Percentiles rank a stretch among this genome's conserved stretches.
phyloP scores from a whole-genome alignment of 1,284 basidiomycete genomes.

The Cerioporus squamosus region DNA sequence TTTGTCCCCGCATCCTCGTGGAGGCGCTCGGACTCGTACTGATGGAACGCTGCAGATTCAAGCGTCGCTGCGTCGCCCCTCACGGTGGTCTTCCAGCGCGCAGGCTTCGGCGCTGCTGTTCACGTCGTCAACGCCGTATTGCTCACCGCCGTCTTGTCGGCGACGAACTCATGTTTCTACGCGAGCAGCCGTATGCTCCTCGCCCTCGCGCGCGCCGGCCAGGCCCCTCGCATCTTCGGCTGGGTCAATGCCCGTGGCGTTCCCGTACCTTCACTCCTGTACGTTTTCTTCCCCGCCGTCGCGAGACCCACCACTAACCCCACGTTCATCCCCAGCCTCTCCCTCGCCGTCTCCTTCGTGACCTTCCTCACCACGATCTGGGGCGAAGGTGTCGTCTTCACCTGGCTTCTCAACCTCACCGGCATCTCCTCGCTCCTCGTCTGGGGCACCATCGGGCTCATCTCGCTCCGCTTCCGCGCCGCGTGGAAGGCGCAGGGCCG shows the following conservation, averaged over 20 bases:
- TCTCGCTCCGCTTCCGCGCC: slow-evolving; percentile 54
- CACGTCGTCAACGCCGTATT: slow-evolving; percentile 63
- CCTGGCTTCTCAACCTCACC: slow-evolving; percentile 68
- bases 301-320: not conserved
- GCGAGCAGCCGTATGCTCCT: slow-evolving; percentile 83
- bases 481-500: slow-evolving; percentile 48
- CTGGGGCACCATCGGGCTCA: slow-evolving; percentile 61
- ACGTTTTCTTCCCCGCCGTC: slow-evolving; percentile 5
- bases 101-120: slow-evolving; percentile 60
- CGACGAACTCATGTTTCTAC: slow-evolving; percentile 71
- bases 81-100: slow-evolving; percentile 61
- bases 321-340: slow-evolving; percentile 35
- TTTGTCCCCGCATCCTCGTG: not conserved
- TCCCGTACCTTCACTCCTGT: slow-evolving; percentile 57
- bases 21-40: not conserved
- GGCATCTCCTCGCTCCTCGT: slow-evolving; percentile 72
- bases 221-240: slow-evolving; percentile 80
- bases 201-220: slow-evolving; percentile 76
- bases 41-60: slow-evolving; percentile 36
- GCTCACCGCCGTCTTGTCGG: slow-evolving; percentile 67
- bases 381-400: slow-evolving; percentile 57
- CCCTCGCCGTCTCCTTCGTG: slow-evolving; percentile 50
- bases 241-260: slow-evolving; percentile 67
- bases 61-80: slow-evolving; percentile 57
- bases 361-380: slow-evolving; percentile 60